phyloP scores from a whole-genome alignment of 106 monocot species.

The Allium fistulosum region DNA sequence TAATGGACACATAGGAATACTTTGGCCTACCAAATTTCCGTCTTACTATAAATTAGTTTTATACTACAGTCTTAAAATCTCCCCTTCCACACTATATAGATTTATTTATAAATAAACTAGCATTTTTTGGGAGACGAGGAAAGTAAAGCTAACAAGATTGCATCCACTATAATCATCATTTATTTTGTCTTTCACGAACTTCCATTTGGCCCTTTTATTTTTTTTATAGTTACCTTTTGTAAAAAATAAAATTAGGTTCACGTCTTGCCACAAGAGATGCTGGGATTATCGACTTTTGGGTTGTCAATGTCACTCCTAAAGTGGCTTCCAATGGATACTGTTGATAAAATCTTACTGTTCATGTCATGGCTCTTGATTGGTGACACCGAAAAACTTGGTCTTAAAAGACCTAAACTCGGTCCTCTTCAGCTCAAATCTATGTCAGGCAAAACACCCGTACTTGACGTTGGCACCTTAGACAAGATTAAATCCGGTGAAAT shows the following conservation, averaged over 20 bases:
- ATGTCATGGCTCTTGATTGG: slow-evolving; percentile 28
- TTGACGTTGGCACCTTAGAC: slow-evolving; percentile 39
- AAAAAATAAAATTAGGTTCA: slow-evolving; percentile 27
- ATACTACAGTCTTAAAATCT: too few species aligned
- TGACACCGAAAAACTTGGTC: slow-evolving; percentile 27
- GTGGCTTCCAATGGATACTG: slow-evolving; percentile 30
- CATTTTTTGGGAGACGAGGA: too few species aligned
- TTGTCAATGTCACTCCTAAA: slow-evolving; percentile 28
- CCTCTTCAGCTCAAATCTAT: slow-evolving; percentile 40
- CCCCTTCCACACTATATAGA: too few species aligned
- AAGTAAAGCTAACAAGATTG: too few species aligned
- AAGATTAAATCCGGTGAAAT: slow-evolving; percentile 54
- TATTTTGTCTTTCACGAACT: too few species aligned
- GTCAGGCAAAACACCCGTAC: slow-evolving; percentile 52
- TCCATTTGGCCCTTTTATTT: background rate
- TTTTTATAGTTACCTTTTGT: background rate
- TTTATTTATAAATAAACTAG: too few species aligned
- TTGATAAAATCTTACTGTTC: slow-evolving; percentile 30
- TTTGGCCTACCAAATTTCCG: too few species aligned
- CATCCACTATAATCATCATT: too few species aligned
- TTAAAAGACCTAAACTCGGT: slow-evolving; percentile 29
- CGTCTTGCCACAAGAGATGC: slow-evolving; percentile 37
- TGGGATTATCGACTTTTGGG: slow-evolving; percentile 38
- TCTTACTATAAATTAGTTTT: too few species aligned
- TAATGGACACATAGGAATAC: too few species aligned